Base-by-base conservation (phyloP, 176 grass and related monocot genomes). In the Tuctoria greenei region DNA sequence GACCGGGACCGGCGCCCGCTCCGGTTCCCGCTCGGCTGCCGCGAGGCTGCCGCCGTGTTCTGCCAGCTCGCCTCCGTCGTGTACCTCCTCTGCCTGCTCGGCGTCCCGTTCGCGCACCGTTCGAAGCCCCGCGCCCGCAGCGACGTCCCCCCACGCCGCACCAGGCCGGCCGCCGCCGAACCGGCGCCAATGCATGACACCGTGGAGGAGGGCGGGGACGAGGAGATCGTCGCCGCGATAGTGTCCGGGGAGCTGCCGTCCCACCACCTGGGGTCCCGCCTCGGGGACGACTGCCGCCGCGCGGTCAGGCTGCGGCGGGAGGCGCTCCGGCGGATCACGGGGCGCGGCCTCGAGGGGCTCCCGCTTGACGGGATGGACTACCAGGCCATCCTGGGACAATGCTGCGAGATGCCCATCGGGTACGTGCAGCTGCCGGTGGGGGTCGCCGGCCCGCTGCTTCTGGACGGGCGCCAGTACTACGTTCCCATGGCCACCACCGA, bases 401-500 rank as follows among this genome's bases (percentile, higher is more conserved):
- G 91, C 82, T 93, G 85, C 73, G 88, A 88, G 85, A 76, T 93
- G 86, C 85, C 91, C 17, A 45, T 93, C 49, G 88, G 88, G 27
- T 93, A 83, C 76, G 88, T 93, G 57, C 88, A 83, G 69, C 16
- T 93, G 13, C 88, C 85, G 0, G 88, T 93, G 6, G 91, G 91
- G 35, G 81, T 90, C 67, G 91, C 85, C 14, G 91, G 88, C 35
- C 91, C 88, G 28, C 79, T 93, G 71, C 41, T 88, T 73, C 79
- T 93, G 6, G 91, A 93, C 2, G 85, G 88, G 10, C 20, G 63
- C 31, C 43, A 86, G 52, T 90, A 81, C 75, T 75, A 93, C 36
- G 66, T 90, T 6, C 88, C 91, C 70, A 77, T 93, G 88, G 91
- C 91, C 18, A 93, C 85, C 37, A 93, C 91, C 14, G 88, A 93